Evolutionary conservation across 2,329 filamentous ascomycete species (phyloP).

Genomic region (Aspergillus transmontanensis): DNA sequence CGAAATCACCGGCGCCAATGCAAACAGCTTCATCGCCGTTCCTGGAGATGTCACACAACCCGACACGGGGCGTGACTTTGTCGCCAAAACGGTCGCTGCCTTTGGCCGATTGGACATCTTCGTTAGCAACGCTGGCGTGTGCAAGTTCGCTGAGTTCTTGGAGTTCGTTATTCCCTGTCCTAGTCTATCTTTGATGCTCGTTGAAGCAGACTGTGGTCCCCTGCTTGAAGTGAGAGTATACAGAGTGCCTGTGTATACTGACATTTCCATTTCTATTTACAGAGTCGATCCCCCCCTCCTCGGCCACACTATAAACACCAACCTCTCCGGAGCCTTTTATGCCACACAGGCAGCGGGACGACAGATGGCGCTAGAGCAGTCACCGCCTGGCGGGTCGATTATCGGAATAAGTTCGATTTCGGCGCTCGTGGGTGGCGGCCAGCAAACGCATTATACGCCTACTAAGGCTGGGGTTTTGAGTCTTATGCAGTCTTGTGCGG

Average conservation of each 20-base stretch:
- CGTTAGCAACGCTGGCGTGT: conserved; percentile 86
- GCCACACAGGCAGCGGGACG: conserved; percentile 80
- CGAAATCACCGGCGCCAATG: conserved; percentile 27
- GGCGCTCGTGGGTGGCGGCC: conserved; percentile 64
- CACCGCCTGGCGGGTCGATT: conserved; percentile 73
- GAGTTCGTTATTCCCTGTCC: conserved; percentile 51
- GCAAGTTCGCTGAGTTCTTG: conserved; percentile 84
- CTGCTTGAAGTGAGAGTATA: not conserved
- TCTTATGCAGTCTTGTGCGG: conserved; percentile 81
- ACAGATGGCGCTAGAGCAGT: conserved; percentile 76
- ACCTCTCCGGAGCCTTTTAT: conserved; percentile 88
- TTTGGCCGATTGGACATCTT: conserved; percentile 69
- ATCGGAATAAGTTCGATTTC: conserved; percentile 52
- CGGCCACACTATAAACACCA: conserved; percentile 71
- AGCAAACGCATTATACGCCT: conserved; percentile 83
- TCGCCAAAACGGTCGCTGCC: conserved; percentile 63
- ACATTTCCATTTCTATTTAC: not conserved
- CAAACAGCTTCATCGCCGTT: conserved; percentile 62
- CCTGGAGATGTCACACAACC: conserved; percentile 77
- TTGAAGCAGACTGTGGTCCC: not conserved
- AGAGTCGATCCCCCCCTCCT: conserved; percentile 71
- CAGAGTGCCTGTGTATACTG: not conserved
- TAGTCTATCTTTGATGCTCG: not conserved
- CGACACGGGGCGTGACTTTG: conserved; percentile 68
- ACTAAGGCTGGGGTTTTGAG: conserved; percentile 82